Base-by-base conservation (phyloP, 2,329 filamentous ascomycete species). In the Hortaea sp. region DNA sequence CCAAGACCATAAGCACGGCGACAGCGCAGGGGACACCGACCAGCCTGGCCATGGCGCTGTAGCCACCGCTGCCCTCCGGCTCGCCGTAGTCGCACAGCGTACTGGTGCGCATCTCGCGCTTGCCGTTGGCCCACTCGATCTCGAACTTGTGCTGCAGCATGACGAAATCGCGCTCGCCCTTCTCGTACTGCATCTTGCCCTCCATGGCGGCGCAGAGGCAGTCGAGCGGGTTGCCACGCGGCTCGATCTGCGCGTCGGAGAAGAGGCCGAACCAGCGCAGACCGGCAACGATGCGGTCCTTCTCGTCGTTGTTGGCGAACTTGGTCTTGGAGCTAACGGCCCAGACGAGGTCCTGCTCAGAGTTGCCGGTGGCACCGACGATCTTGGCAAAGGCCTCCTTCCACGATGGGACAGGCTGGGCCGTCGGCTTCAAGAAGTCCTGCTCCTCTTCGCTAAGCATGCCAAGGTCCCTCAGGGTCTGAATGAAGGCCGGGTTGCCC, bases 401-500 rank as follows among this genome's bases (percentile, higher is more conserved):
- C 90, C 89, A 97, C 47, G 84, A 60, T 29, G 82, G 71, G 54
- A 77, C 67, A 42, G 58, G 39, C 44, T 62, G 56, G 32, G 7
- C 32, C 9, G n/a, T 35, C 6, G 51, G 47, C 62, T 82, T 82
- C 60, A 89, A 76, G 69, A 74, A 77, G 57, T 78, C 74, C 50
- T 78, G 70, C 53, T 77, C 70, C 38, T 80, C 77, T 49, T 94
- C 87, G 46, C 74, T 78, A 41, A 97, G 77, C 78, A 95, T 95
- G 54, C 88, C 88, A 50, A 89, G 85, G 64, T 95, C 85, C 50
- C 94, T 88, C 7, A 97, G 80, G 28, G 82, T 79, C 64, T 84
- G 84, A 71, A 95, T 79, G 68, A 95, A 90, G 66, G 94, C 79
- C 2, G 89, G 88, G 78, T 95, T 95, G 39, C 90, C 88, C 55